Evolutionary conservation across 2,329 filamentous ascomycete genomes (phyloP).

Genomic region (Cytospora piceae): DNA sequence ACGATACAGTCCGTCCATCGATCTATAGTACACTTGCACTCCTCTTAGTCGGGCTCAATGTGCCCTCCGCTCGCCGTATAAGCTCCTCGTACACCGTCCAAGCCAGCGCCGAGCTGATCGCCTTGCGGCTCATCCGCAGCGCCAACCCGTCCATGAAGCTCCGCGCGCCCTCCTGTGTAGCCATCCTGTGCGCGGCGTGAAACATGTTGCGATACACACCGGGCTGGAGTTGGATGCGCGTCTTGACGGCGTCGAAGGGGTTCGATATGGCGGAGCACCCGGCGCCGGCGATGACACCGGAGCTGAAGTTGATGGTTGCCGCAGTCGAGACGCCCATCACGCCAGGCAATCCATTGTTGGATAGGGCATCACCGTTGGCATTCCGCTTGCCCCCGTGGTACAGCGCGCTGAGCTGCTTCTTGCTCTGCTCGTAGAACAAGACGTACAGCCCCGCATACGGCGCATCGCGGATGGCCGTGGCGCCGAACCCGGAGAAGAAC

Average conservation of each 20-base stretch:
- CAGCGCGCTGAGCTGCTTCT: constrained; percentile 60
- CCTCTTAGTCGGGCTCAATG: constrained; percentile 36
- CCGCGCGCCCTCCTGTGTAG: constrained; percentile 77
- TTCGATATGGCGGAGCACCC: constrained; percentile 89
- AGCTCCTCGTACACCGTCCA: constrained; percentile 98
- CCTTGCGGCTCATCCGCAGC: constrained; percentile 87
- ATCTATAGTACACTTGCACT: constrained; percentile 29
- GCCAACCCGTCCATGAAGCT: constrained; percentile 85
- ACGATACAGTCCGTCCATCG: background rate
- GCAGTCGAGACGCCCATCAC: constrained; percentile 49
- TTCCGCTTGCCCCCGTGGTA: constrained; percentile 18
- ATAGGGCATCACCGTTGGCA: constrained; percentile 11
- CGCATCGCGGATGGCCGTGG: constrained; percentile 91
- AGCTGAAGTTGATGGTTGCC: constrained; percentile 80
- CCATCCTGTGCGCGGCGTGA: constrained; percentile 75
- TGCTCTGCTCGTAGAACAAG: constrained; percentile 86
- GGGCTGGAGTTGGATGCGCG: constrained; percentile 88
- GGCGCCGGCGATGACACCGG: constrained; percentile 78
- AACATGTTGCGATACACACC: constrained; percentile 80
- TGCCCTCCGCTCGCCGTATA: constrained; percentile 67
- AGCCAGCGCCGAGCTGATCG: constrained; percentile 88
- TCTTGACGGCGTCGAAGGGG: constrained; percentile 96
- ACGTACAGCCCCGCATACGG: constrained; percentile 96
- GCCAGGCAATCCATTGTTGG: constrained; percentile 2
- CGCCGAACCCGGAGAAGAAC: constrained; percentile 93